These are phyloP conservation scores for Lactarius hatsudake DNA, from an alignment of 768 basidiomycete species.

Conservation along the genomic window DNA sequence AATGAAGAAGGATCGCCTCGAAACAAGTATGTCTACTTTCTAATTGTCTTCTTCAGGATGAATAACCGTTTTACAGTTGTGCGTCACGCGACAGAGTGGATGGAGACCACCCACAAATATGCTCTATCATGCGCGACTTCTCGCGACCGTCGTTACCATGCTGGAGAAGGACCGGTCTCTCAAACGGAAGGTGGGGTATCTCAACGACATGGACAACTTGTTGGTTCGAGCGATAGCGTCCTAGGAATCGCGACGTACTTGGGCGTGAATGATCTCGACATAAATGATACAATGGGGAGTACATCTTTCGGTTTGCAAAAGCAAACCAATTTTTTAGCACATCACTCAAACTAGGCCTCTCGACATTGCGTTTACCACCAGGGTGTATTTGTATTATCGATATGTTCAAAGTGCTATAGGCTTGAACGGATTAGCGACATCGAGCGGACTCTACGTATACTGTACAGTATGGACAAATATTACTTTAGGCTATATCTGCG, in stretches of 20 bases:
- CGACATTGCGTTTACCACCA: background rate
- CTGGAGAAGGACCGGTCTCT: background rate
- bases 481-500: background rate
- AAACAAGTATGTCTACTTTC: background rate
- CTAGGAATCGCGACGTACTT: background rate
- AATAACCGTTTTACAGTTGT: constrained; percentile 4
- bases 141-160: background rate
- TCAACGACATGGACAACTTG: background rate
- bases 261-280: background rate
- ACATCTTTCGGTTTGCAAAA: background rate
- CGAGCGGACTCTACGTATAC: background rate
- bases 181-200: background rate
- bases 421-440: background rate
- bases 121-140: background rate
- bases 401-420: background rate
- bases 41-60: background rate
- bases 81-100: background rate
- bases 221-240: background rate
- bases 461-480: background rate
- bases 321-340: background rate
- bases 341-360: background rate
- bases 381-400: background rate
- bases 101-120: background rate
- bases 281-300: background rate
- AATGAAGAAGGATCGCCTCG: constrained; percentile 20